phyloP scores from a whole-genome alignment of 129 eudicot species.

The Helichrysum umbraculigerum region DNA sequence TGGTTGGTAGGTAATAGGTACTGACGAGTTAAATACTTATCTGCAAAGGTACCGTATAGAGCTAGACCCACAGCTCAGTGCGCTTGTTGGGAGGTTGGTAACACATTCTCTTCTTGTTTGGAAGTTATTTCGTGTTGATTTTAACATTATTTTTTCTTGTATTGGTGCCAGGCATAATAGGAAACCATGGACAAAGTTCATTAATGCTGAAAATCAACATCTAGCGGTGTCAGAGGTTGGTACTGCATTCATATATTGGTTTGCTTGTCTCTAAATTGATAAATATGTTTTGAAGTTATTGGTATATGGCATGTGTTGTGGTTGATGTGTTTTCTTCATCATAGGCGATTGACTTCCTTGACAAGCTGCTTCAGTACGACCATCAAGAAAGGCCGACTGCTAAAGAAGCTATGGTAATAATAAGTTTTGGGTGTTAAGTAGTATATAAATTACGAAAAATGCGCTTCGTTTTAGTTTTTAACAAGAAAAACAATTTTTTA shows the following conservation, averaged over 20 bases:
- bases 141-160: not conserved
- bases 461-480: not conserved
- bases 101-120: not conserved
- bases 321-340: not conserved
- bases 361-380: slow-evolving; percentile 77
- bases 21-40: slow-evolving; percentile 79
- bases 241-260: not conserved
- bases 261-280: not conserved
- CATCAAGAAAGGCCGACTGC: slow-evolving; percentile 97
- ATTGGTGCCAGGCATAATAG: slow-evolving; percentile 60
- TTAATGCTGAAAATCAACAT: slow-evolving; percentile 78
- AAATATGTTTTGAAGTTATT: not conserved
- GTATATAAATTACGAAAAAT: not conserved
- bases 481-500: not conserved
- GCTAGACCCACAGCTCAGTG: slow-evolving; percentile 74
- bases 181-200: slow-evolving; percentile 79
- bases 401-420: slow-evolving; percentile 84
- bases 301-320: not conserved
- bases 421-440: not conserved
- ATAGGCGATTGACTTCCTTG: slow-evolving; percentile 87
- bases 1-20: slow-evolving; percentile 66
- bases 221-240: slow-evolving; percentile 80
- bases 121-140: not conserved
- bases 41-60: slow-evolving; percentile 70
- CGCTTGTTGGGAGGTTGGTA: slow-evolving; percentile 83